Evolutionary conservation across 352 stramenopile genomes (phyloP).

Genomic region (Pythium biforme): DNA sequence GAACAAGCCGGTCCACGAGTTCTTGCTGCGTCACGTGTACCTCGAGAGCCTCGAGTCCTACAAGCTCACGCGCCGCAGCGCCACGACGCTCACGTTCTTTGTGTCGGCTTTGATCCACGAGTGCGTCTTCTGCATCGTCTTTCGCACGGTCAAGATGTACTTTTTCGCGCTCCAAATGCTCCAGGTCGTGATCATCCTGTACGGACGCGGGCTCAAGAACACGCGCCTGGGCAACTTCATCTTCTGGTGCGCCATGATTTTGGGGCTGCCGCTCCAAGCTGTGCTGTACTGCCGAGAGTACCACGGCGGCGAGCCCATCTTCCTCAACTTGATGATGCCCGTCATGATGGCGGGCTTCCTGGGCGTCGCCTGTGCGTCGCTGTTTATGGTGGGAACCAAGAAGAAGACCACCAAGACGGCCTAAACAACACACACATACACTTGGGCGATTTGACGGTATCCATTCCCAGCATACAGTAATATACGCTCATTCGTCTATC

Average conservation of each 20-base stretch:
- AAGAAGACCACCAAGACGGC: constrained; percentile 30
- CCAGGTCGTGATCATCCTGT: constrained; percentile 91
- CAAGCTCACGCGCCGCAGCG: constrained; percentile 71
- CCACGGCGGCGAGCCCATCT: constrained; percentile 74
- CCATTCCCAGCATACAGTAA: constrained; percentile 4
- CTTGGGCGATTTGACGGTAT: no score
- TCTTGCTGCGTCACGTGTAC: constrained; percentile 86
- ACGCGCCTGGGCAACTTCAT: constrained; percentile 76
- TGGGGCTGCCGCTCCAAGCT: constrained; percentile 65
- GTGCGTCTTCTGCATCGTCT: constrained; percentile 94
- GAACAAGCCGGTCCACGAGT: constrained; percentile 98
- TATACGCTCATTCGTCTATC: background rate
- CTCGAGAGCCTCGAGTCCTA: constrained; percentile 73
- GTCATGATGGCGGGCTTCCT: constrained; percentile 68
- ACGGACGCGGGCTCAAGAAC: constrained; percentile 67
- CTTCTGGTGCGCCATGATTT: constrained; percentile 80
- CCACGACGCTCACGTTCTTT: constrained; percentile 90
- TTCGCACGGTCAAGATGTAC: constrained; percentile 91
- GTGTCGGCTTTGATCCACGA: constrained; percentile 96
- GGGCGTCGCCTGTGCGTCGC: constrained; percentile 40
- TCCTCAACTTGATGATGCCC: constrained; percentile 77
- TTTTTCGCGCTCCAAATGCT: constrained; percentile 95
- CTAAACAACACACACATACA: constrained; percentile 1
- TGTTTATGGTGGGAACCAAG: constrained; percentile 39
- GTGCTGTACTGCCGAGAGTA: constrained; percentile 85